phyloP scores from a whole-genome alignment of 2,329 filamentous ascomycete species.

The Ophiocordyceps camponoti-leonardi region DNA sequence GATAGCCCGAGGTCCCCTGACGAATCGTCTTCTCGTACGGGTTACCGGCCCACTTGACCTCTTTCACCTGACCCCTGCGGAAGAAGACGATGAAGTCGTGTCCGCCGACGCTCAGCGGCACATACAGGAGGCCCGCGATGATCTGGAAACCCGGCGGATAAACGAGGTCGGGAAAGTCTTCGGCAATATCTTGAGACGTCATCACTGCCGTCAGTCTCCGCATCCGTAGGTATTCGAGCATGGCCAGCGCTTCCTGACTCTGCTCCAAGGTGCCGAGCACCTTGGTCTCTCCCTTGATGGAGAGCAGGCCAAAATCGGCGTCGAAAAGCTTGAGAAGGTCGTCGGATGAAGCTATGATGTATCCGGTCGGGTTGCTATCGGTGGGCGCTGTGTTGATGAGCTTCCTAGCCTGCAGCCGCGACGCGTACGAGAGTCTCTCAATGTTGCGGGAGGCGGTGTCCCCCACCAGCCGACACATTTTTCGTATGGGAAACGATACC shows the following conservation, averaged over 20 bases:
- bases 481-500: conserved; percentile 80
- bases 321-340: conserved; percentile 72
- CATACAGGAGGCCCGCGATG: conserved; percentile 64
- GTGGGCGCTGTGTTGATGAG: conserved; percentile 75
- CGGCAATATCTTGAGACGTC: conserved; percentile 56
- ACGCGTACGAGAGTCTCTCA: conserved; percentile 72
- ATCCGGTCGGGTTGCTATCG: conserved; percentile 67
- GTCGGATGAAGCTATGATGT: conserved; percentile 79
- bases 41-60: conserved; percentile 76
- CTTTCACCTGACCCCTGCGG: conserved; percentile 55
- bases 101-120: conserved; percentile 61
- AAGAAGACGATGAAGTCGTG: conserved; percentile 85
- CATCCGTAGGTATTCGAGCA: conserved; percentile 73
- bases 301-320: conserved; percentile 72
- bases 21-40: conserved; percentile 66
- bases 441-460: conserved; percentile 79
- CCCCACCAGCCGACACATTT: conserved; percentile 78
- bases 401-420: conserved; percentile 68
- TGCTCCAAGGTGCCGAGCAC: conserved; percentile 59
- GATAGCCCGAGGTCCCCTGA: conserved; percentile 52
- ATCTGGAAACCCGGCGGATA: conserved; percentile 66
- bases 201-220: conserved; percentile 58
- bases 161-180: conserved; percentile 66
- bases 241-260: conserved; percentile 65
- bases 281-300: conserved; percentile 78